Conservation (phyloP, 768 basidiomycete species). For the Cyathus striatus region DNA sequence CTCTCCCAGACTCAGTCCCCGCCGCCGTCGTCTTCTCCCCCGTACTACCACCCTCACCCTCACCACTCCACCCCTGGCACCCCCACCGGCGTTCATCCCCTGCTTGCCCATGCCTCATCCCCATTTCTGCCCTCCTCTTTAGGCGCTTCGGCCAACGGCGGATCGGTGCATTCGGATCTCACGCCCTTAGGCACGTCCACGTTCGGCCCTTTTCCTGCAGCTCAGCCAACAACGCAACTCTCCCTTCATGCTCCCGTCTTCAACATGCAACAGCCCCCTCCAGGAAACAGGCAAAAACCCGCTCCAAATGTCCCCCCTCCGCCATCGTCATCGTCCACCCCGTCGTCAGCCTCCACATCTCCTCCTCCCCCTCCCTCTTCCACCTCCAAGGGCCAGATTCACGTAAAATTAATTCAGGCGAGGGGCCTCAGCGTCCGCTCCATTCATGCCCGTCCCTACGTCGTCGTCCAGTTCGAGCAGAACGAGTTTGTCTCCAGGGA, state of each 20-base stretch:
- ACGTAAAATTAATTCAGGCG: conserved; percentile 93
- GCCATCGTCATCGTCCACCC: conserved; percentile 33
- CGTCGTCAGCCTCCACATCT: conserved; percentile 16
- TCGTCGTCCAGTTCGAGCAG: conserved; percentile 97
- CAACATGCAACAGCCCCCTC: conserved; percentile 68
- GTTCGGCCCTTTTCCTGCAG: conserved; percentile 44
- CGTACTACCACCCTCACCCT: no score
- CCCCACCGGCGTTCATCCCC: conserved; percentile 31
- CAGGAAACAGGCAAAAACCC: conserved; percentile 26
- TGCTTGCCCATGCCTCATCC: conserved; percentile 21
- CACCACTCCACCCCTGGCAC: conserved; percentile 22
- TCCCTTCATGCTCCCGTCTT: conserved; percentile 85
- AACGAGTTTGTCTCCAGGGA: conserved; percentile 96
- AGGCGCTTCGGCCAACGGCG: conserved; percentile 27
- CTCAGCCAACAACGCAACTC: conserved; percentile 53
- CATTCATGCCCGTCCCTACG: conserved; percentile 71
- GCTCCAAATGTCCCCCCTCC: conserved; percentile 25
- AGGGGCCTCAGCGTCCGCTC: conserved; percentile 74
- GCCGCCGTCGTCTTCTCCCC: conserved; percentile 6
- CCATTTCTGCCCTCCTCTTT: conserved; percentile 20
- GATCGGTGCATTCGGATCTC: conserved; percentile 37
- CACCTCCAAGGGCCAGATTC: conserved; percentile 68
- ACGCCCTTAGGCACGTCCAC: conserved; percentile 37
- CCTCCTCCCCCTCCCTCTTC: conserved; percentile 25
- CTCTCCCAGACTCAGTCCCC: conserved; percentile 7